Evolutionary conservation across 805 yeast species (phyloP).

Genomic region (Kodamaea hsintzibuensis): DNA sequence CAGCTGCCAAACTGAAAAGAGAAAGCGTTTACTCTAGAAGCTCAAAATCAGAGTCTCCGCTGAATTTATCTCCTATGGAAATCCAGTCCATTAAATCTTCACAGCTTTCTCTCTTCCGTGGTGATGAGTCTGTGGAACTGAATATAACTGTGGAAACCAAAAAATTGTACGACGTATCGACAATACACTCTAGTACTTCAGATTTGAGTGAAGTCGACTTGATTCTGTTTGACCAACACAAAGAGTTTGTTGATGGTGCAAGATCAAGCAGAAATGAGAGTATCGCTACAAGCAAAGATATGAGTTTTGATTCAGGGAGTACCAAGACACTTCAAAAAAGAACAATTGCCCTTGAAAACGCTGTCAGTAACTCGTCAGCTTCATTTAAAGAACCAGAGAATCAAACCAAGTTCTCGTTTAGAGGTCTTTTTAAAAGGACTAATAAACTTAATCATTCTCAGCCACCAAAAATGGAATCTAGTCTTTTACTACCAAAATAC

Average conservation of each 20-base stretch:
- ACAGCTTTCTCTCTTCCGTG: conserved; percentile 7
- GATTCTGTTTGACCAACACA: not conserved
- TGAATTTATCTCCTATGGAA: not conserved
- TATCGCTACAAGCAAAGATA: not conserved
- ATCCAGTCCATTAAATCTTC: conserved; percentile 9
- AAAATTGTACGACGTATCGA: not conserved
- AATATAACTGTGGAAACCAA: not conserved
- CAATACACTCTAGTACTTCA: not conserved
- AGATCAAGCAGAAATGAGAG: not conserved
- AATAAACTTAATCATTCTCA: not conserved
- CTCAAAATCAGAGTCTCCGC: not conserved
- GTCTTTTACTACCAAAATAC: not conserved
- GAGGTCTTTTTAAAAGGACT: not conserved
- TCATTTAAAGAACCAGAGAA: not conserved
- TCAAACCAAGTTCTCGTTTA: not conserved
- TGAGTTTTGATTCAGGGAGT: not conserved
- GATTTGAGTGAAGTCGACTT: not conserved
- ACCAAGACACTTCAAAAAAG: not conserved
- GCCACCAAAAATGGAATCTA: not conserved
- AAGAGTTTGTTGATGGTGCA: not conserved
- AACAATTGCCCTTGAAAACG: not conserved
- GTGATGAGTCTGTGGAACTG: conserved; percentile 6
- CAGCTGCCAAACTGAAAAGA: not conserved
- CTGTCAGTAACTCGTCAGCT: not conserved
- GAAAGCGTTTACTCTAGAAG: not conserved